A percentile compares a stretch with the other conserved stretches of the same genome.
These are phyloP conservation scores for Mycena capillaripes DNA, from an alignment of 768 basidiomycete genomes.

Conservation along the genomic window DNA sequence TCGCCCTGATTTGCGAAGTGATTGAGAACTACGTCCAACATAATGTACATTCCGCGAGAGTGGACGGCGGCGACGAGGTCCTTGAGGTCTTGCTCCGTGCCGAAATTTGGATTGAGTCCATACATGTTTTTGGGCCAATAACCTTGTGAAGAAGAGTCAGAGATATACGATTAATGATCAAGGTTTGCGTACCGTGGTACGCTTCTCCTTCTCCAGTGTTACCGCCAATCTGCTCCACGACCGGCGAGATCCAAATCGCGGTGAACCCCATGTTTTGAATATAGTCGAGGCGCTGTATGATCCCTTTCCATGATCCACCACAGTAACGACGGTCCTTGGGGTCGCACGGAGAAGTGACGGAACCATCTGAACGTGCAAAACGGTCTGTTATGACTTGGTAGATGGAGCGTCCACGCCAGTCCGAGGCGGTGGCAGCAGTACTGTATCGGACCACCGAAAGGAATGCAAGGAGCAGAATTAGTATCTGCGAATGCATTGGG, in stretches of 20 bases:
- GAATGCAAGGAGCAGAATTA: conserved; percentile 37
- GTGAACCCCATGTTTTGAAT: conserved; percentile 74
- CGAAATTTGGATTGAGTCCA: conserved; percentile 68
- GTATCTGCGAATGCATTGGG: conserved; percentile 20
- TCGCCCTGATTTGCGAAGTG: conserved; percentile 61
- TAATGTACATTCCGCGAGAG: conserved; percentile 66
- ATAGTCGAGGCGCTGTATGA: conserved; percentile 71
- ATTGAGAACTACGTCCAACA: conserved; percentile 76
- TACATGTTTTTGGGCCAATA: conserved; percentile 59
- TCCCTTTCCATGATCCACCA: conserved; percentile 69
- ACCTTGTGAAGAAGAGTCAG: not conserved
- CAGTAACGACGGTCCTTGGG: conserved; percentile 65
- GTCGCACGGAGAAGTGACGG: conserved; percentile 59
- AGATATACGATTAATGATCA: not conserved
- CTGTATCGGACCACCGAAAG: conserved; percentile 30
- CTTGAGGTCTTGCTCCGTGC: conserved; percentile 68
- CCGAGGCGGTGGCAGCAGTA: conserved; percentile 59
- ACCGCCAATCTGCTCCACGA: conserved; percentile 67
- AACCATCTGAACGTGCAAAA: conserved; percentile 62
- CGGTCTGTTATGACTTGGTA: conserved; percentile 72
- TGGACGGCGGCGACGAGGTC: conserved; percentile 66
- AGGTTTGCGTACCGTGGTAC: conserved; percentile 62
- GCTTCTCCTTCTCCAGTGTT: conserved; percentile 68
- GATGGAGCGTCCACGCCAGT: conserved; percentile 68
- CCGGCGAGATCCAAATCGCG: conserved; percentile 77